Base-by-base conservation (phyloP, 768 basidiomycete genomes). In the Lentinula sp. region DNA sequence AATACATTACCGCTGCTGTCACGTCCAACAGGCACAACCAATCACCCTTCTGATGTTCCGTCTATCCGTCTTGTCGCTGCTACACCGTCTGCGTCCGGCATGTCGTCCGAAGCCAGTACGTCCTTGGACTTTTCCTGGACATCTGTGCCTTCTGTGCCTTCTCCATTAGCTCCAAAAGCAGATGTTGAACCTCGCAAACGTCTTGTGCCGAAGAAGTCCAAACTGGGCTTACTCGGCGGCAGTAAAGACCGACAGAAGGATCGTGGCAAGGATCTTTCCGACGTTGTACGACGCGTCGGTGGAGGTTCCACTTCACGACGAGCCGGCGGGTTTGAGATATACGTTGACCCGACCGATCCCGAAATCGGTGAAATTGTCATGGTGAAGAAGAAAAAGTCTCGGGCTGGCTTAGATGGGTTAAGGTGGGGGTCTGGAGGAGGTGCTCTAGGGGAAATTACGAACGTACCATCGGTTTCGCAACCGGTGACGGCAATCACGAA, bases 351-450 rank as follows among this genome's bases (percentile, higher is more conserved):
- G 1, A 73, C 78, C 0, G 74, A 80, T 23, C 82, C 84, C 0
- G 88, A 88, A 21, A 75, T 86, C 39, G 86, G 81, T 5, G 88
- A 90, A 64, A 82, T 91, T 18, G 69, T 88, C 21, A 78, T 91
- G 69, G 84, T 91, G 40, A 88, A 87, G 80, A 90, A 89, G 80
- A 85, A 85, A 76, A 89, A 88, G 65, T 84, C 82, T 0, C 74
- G 90, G 0, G 76, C 77, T 0, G 85, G 73, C 1, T 69, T 92
- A 62, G 81, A 87, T 65, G 84, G 81, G 72, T 74, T 82, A 73
- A 49, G 79, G 70, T 88, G 87, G 73, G 82, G 72, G 69, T 31
- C 37, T 60, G 53, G 45, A 34, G 53, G 61, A 32, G 61, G 74
- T 9, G 70, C 76, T 5, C 63, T 83, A 45, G 80, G 76, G 0